These are phyloP conservation scores for Plasmodium vivax DNA, from an alignment of 169 alveolate genomes.

Conservation along the genomic window DNA sequence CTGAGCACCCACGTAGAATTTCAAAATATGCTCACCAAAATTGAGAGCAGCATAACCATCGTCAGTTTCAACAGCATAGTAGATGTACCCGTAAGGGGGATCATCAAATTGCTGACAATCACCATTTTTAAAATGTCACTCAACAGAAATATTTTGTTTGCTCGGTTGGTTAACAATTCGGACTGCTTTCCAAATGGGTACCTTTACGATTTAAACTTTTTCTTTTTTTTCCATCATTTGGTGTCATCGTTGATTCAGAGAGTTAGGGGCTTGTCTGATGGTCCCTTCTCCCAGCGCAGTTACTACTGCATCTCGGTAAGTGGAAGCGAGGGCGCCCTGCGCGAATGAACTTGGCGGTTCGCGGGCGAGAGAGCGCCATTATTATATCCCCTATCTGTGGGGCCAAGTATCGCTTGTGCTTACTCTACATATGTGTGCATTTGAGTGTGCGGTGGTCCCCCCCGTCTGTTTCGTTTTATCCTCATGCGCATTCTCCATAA, in stretches of 20 bases:
- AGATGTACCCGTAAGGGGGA: slow-evolving; percentile 6
- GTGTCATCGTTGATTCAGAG: slow-evolving; percentile 4
- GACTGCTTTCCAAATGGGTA: neutral
- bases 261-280: neutral
- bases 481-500: neutral
- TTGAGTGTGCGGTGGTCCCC: neutral
- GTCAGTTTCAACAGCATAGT: slow-evolving; percentile 8
- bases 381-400: neutral
- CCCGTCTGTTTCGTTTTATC: neutral
- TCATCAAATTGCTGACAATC: slow-evolving; percentile 16
- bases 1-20: slow-evolving; percentile 8
- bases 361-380: neutral
- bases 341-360: neutral
- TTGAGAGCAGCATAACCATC: slow-evolving; percentile 25
- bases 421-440: neutral
- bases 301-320: slow-evolving; percentile 45
- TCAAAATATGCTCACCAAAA: slow-evolving; percentile 19
- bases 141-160: slow-evolving; percentile 31
- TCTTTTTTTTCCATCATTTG: slow-evolving; percentile 31
- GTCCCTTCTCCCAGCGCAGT: slow-evolving; percentile 4
- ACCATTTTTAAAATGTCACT: slow-evolving; percentile 24
- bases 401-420: neutral
- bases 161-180: neutral
- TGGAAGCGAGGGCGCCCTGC: neutral
- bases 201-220: slow-evolving; percentile 18